Conservation (phyloP, 805 yeast genomes). For the Candida saitoana region DNA sequence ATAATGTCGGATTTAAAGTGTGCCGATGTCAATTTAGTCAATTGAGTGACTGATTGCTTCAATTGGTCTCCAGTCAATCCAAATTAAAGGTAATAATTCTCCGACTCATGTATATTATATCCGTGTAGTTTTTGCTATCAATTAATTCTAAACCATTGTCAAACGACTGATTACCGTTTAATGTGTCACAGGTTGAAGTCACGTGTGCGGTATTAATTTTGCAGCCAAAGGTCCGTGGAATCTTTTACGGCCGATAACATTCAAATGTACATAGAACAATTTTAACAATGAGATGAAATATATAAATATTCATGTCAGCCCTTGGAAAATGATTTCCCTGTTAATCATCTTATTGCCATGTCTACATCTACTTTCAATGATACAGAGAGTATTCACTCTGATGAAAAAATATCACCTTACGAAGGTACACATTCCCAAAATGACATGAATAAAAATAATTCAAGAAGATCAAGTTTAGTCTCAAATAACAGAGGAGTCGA, state of each 20-base stretch:
- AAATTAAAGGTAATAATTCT: no score
- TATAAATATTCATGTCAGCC: neutral
- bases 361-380: neutral
- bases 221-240: neutral
- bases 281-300: neutral
- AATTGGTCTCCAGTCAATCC: no score
- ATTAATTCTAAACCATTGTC: no score
- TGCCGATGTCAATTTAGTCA: neutral
- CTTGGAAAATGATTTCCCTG: no score
- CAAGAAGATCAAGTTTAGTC: constrained; percentile 15
- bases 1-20: neutral
- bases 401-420: neutral
- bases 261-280: no score
- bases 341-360: neutral
- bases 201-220: neutral
- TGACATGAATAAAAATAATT: neutral
- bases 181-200: no score
- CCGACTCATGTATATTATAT: no score
- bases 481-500: constrained; percentile 32
- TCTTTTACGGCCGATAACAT: neutral
- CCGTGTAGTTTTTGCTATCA: no score
- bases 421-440: no score
- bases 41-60: no score
- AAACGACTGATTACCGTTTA: no score
- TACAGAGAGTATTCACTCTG: neutral